These are phyloP conservation scores for Penicillium silybi DNA, from an alignment of 495 filamentous ascomycete genomes.

Conservation along the genomic window DNA sequence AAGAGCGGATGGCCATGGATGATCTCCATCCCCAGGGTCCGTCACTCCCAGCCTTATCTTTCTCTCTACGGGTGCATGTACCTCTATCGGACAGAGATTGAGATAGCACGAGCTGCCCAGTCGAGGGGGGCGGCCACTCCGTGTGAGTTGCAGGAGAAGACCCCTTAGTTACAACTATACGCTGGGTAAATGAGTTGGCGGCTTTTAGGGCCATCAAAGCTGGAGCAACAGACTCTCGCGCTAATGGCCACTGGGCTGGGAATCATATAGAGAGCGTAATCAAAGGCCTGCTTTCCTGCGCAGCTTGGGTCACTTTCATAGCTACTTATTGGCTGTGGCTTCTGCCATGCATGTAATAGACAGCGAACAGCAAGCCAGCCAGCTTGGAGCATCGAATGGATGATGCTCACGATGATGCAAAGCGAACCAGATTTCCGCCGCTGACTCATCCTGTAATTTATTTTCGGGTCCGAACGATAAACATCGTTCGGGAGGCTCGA, in stretches of 20 bases:
- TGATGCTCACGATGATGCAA: slow-evolving; percentile 40
- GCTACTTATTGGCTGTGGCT: neutral
- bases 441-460: slow-evolving; percentile 26
- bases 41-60: slow-evolving; percentile 17
- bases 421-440: slow-evolving; percentile 15
- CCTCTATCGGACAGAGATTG: neutral
- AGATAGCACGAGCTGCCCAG: slow-evolving; percentile 4
- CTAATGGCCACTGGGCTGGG: neutral
- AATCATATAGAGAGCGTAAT: neutral
- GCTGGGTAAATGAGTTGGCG: slow-evolving; percentile 2
- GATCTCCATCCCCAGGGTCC: slow-evolving; percentile 24
- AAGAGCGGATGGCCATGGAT: slow-evolving; percentile 18
- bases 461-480: slow-evolving; percentile 5
- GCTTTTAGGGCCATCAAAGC: slow-evolving; percentile 14
- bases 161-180: neutral
- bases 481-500: slow-evolving; percentile 1
- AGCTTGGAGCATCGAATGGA: slow-evolving; percentile 14
- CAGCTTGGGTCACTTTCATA: neutral
- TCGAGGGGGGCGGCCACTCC: neutral
- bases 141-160: neutral
- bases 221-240: slow-evolving; percentile 13
- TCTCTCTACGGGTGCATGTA: neutral
- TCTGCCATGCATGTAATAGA: neutral
- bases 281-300: neutral
- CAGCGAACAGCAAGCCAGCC: neutral